Base-by-base conservation (phyloP, 495 filamentous ascomycete genomes). In the Filosporella fistucella region DNA sequence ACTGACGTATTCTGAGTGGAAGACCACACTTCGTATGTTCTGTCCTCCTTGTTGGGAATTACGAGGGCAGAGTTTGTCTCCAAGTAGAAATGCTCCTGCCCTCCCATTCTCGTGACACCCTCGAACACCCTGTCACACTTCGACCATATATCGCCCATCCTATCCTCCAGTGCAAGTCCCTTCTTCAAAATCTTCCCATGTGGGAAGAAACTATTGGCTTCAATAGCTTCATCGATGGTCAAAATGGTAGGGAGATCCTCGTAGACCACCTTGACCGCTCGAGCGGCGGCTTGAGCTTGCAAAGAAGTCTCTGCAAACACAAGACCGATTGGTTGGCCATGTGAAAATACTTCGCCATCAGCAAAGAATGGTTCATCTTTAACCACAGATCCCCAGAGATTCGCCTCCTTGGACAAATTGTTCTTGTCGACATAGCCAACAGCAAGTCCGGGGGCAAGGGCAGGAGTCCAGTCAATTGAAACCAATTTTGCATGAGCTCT, bases 201-300 rank as follows among this genome's bases (percentile, higher is more conserved):
- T 3, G 50, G 43, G 42, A 62, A 68, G 35, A 60, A 70, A 32
- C 64, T 69, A 0, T 60, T 56, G 11, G 66, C 67, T 35, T 64
- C 42, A 29, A 70, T 70, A 0, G 67, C 67, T 45, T 81, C 74
- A 45, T 78, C 77, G 36, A 70, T 70, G 3, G 63, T 68, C 3
- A 68, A 39, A 25, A 70, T 66, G 8, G 54, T 48, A 1, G 66
- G 63, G 4, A 68, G 45, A 20, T 66, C 59, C 36, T 70, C 67
- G 22, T 70, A 70, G 10, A 52, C 58, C 17, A 70, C 49, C 24
- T 55, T 49, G 9, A 70, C 67, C 11, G 61, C 57, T 39, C 54
- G 55, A 8, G 64, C 61, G 20, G 63, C 67, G 2, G 56, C 58
- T 29, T 62, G 64, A 1, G 67, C 67, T 48, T 68, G 55, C 1